Evolutionary conservation across 352 stramenopile genomes (phyloP), one percentile per base, ranked within the genome.

Genomic region (Phytophthora palmivora): DNA sequence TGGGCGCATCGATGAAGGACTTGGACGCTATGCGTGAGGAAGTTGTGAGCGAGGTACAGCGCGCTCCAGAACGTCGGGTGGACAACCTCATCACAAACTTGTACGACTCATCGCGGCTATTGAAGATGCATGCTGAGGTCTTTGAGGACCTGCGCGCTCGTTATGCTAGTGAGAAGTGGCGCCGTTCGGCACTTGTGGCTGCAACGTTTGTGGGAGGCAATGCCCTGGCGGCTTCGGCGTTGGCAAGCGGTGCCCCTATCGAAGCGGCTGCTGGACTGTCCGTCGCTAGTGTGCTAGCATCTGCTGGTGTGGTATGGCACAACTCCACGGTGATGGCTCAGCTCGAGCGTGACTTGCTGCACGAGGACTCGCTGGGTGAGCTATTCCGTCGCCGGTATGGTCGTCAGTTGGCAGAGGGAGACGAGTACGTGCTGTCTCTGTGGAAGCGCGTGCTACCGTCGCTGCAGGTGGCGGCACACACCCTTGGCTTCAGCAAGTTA

Each of bases 31-130:
- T 96, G 58, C 89, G 97, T 15, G 89, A 99, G 43, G 97, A 99
- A 63, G 97, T 99, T 15, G 87, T 99, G n/a, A 88, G 88, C 19
- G 96, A 99, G 76, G 97, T 99, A 30, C 87, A 99, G 65, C 96
- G 98, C 54, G 97, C 97, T 3, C 98, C 98, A 0, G 96, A 98
- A 53, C 87, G 94, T n/a, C 95, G 98, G 6, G 94, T 99, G 19
- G 97, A 99, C 77, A 99, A 99, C 82, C 86, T 99, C 45, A 99
- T 99, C 72, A 99, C 97, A n/a, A 95, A 98, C 54, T 79, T 99
- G 22, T 97, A 98, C 66, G 87, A 96, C 67, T 90, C 83, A 58
- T 87, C 85, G 18, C 82, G 88, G 26, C 78, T 98, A 57, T 80
- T 99, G 11, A 83, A 98, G 56, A 98, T 99, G 93, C 96, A 99